A percentile compares a stretch with the other conserved stretches of the same genome.
phyloP scores from a whole-genome alignment of 352 stramenopile species.

The Globisporangium camurandrum region DNA sequence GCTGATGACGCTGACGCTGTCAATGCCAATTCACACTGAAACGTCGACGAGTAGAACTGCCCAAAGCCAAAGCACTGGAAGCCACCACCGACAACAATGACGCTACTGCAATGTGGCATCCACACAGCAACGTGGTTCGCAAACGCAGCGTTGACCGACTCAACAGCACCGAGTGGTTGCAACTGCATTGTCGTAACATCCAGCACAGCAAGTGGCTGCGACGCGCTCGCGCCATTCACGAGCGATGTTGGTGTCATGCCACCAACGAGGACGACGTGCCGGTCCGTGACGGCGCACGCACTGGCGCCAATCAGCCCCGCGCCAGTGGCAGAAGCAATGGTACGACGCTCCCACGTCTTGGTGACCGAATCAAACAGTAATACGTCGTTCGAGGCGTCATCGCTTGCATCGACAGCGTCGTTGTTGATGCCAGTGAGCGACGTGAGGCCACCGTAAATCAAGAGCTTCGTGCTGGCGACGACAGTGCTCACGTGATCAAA shows the following conservation, averaged over 20 bases:
- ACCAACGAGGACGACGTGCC: constrained; percentile 53
- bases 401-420: constrained; percentile 13
- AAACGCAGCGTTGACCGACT: constrained; percentile 38
- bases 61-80: constrained; percentile 85
- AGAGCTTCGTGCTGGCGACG: constrained; percentile 37
- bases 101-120: constrained; percentile 27
- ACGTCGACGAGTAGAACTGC: constrained; percentile 63
- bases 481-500: constrained; percentile 63
- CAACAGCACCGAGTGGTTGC: constrained; percentile 42
- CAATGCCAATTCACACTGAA: constrained; percentile 46
- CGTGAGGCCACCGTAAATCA: constrained; percentile 53
- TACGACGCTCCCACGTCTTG: constrained; percentile 27
- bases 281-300: constrained; percentile 37
- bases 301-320: constrained; percentile 41
- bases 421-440: constrained; percentile 32
- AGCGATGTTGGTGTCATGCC: constrained; percentile 38
- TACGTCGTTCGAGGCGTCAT: constrained; percentile 12
- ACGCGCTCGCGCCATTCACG: constrained; percentile 26
- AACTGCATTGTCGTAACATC: constrained; percentile 39
- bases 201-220: constrained; percentile 48
- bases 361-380: constrained; percentile 50
- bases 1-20: too few relatives aligned
- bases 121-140: constrained; percentile 49
- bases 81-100: constrained; percentile 59
- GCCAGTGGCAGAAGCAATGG: constrained; percentile 25